Percentiles rank a stretch among this genome's conserved stretches.
Evolutionary conservation across 352 stramenopile genomes (phyloP).

Genomic region (Phytopythium oedochilum): DNA sequence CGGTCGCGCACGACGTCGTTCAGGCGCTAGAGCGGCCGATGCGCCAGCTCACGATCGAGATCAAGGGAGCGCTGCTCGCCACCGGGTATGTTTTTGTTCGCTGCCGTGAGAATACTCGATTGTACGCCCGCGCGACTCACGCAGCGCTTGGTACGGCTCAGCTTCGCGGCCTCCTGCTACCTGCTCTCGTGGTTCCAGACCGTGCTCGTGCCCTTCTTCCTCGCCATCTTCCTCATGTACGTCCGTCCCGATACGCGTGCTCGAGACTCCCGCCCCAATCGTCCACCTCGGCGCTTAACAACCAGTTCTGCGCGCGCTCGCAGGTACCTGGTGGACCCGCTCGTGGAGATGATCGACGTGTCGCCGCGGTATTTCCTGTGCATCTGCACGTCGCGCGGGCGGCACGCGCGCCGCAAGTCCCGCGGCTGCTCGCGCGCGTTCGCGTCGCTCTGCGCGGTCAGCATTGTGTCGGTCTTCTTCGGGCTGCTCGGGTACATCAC

Average conservation of each 20-base stretch:
- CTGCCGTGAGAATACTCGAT: too few relatives aligned
- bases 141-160: slow-evolving; percentile 10
- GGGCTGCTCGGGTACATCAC: slow-evolving; percentile 84
- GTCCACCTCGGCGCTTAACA: too few relatives aligned
- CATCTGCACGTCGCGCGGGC: slow-evolving; percentile 73
- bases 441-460: slow-evolving; percentile 76
- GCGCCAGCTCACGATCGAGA: slow-evolving; percentile 68
- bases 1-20: slow-evolving; percentile 54
- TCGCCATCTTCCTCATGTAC: slow-evolving; percentile 86
- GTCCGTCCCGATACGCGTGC: neutral
- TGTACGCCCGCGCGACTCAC: too few relatives aligned
- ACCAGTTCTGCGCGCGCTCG: neutral
- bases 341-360: slow-evolving; percentile 87
- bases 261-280: too few relatives aligned
- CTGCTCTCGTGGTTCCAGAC: slow-evolving; percentile 83
- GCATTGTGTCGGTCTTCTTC: slow-evolving; percentile 86
- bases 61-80: slow-evolving; percentile 77
- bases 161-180: slow-evolving; percentile 72
- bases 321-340: slow-evolving; percentile 79
- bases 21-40: slow-evolving; percentile 56
- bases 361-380: slow-evolving; percentile 86
- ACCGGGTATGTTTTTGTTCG: slow-evolving; percentile 42
- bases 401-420: slow-evolving; percentile 68
- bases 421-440: slow-evolving; percentile 81
- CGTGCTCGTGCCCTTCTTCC: slow-evolving; percentile 84